Base-by-base conservation (phyloP, 441 rosid genomes). In the Mallotus repandus region DNA sequence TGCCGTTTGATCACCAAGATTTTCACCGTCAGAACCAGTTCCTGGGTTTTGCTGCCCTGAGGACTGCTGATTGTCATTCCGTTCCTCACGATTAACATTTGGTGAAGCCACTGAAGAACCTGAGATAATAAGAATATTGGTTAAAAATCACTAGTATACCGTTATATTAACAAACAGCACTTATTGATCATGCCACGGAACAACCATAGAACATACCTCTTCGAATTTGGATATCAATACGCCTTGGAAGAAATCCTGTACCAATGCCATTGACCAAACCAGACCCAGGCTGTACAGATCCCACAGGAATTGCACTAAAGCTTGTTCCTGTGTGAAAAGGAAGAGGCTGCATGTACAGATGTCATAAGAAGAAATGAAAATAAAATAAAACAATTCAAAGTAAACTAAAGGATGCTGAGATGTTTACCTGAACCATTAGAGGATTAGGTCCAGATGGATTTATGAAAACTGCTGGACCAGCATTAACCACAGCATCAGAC, bases 381-480 rank as follows among this genome's bases (percentile, higher is more conserved):
- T 18, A 48, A 16, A 54, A 54, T 16, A 54, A 54, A 56, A 2
- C 3, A 56, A 21, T 68, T 58, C 3, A 15, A 71, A 45, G 22
- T 13, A 68, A 79, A 45, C 55, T 0, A 7, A 35, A 57, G 63
- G 21, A 58, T 41, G 53, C 25, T 62, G 9, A 41, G 80, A 76
- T 61, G 67, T 75, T 68, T 74, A 83, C 93, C 93, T 89, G 96
- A 85, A 89, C 96, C 92, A 91, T 91, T 61, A 89, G 82, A 60
- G 91, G 96, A 77, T 89, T 91, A 66, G 96, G 96, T 81, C 91
- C 89, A 72, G 88, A 77, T 50, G 89, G 81, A 18, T 88, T 87
- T 69, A 91, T 84, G 76, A 85, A 91, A 71, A 91, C 87, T 16
- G 93, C 96, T 62, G 93, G 94, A 55, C 96, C 96, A 70, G 94